phyloP scores from a whole-genome alignment of 2,329 filamentous ascomycete genomes.

The Dothistroma septosporum region DNA sequence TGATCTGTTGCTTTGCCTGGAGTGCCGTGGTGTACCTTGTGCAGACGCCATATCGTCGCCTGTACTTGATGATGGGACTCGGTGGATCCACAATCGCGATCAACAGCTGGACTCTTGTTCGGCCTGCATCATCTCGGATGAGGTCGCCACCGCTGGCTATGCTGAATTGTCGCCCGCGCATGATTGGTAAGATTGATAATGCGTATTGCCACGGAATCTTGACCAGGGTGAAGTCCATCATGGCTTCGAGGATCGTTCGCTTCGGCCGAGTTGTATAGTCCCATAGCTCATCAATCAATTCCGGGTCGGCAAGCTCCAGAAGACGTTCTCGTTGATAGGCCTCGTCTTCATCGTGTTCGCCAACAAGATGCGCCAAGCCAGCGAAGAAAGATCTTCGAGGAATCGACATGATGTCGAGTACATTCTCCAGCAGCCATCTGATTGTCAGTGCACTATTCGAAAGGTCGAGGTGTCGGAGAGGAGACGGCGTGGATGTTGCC shows the following conservation, averaged over 20 bases:
- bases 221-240: constrained; percentile 84
- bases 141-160: constrained; percentile 68
- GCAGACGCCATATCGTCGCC: constrained; percentile 82
- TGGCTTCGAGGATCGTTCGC: constrained; percentile 84
- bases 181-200: constrained; percentile 69
- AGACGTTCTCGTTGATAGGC: constrained; percentile 69
- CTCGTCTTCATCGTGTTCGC: constrained; percentile 52
- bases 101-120: constrained; percentile 34
- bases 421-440: constrained; percentile 70
- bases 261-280: constrained; percentile 91
- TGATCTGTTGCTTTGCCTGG: constrained; percentile 53
- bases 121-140: constrained; percentile 25
- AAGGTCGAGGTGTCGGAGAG: constrained; percentile 39
- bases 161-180: constrained; percentile 90
- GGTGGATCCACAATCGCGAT: constrained; percentile 37
- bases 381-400: constrained; percentile 84
- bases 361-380: constrained; percentile 69
- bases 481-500: constrained; percentile 35
- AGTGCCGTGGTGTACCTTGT: constrained; percentile 77
- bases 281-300: constrained; percentile 84
- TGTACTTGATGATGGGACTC: constrained; percentile 77
- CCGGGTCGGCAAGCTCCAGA: constrained; percentile 73
- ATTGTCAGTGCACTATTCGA: constrained; percentile 54
- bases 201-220: constrained; percentile 72
- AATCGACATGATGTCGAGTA: constrained; percentile 84